These are phyloP conservation scores for Penicillium italicum DNA, from an alignment of 2,329 filamentous ascomycete species.

Conservation along the genomic window DNA sequence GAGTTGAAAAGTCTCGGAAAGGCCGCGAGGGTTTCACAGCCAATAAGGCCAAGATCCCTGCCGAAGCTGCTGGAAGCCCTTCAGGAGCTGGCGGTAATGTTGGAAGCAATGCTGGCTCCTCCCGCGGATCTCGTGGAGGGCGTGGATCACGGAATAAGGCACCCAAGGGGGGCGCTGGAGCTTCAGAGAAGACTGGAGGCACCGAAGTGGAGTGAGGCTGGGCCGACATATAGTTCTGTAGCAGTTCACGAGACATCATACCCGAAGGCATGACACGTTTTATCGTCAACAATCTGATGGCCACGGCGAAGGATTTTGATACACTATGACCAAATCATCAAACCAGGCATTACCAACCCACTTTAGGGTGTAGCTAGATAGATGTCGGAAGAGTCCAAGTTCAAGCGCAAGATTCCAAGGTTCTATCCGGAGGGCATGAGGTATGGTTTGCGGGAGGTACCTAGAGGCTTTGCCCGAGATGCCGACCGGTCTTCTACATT, in stretches of 20 bases:
- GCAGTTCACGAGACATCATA: slow-evolving; percentile 11
- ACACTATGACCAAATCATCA: neutral
- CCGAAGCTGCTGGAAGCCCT: neutral
- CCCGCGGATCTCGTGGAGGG: slow-evolving; percentile 23
- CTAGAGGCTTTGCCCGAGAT: no score
- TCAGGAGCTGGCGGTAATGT: neutral
- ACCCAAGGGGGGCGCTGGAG: slow-evolving; percentile 11
- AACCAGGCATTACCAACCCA: no score
- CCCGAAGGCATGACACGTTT: neutral
- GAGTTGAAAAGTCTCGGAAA: slow-evolving; percentile 33
- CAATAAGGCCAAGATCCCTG: slow-evolving; percentile 12
- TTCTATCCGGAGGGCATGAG: no score
- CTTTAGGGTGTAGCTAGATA: no score
- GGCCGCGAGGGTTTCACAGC: slow-evolving; percentile 21
- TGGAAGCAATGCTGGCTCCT: slow-evolving; percentile 11
- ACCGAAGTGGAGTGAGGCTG: neutral
- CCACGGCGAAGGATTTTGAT: neutral
- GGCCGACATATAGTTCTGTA: neutral
- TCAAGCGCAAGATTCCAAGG: neutral
- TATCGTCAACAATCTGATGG: neutral
- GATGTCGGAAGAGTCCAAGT: no score
- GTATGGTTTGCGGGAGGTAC: no score
- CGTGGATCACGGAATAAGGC: slow-evolving; percentile 24
- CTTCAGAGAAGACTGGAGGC: slow-evolving; percentile 2
- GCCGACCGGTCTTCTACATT: no score